Conservation (phyloP, 768 basidiomycete genomes). For the Auricularia sp. region DNA sequence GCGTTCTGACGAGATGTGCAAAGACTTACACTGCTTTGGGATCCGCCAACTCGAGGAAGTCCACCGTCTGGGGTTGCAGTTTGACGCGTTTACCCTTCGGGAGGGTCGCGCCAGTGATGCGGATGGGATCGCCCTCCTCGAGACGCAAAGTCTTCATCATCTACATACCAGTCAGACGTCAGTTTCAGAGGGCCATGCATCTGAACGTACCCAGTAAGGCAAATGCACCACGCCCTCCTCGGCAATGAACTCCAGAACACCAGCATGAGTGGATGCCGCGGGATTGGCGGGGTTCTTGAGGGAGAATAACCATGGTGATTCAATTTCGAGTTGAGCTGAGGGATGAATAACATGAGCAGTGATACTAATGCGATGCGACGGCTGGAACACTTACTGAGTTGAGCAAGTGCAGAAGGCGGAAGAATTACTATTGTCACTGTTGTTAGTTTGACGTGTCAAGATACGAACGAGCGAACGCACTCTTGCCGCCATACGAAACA, state of each 20-base stretch:
- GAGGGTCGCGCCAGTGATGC: conserved; percentile 78
- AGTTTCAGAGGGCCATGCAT: background rate
- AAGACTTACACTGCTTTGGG: conserved; percentile 87
- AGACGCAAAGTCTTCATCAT: conserved; percentile 97
- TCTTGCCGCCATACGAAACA: conserved; percentile 94
- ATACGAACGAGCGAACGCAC: conserved; percentile 40
- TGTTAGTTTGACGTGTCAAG: background rate
- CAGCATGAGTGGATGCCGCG: conserved; percentile 83
- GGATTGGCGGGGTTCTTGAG: conserved; percentile 82
- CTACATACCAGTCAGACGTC: conserved; percentile 13
- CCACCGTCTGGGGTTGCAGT: conserved; percentile 87
- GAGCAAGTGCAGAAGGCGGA: conserved; percentile 90
- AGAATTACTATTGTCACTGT: conserved; percentile 63
- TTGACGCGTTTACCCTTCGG: conserved; percentile 94
- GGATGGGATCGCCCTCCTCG: conserved; percentile 90
- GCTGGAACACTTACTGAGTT: conserved; percentile 39
- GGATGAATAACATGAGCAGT: background rate
- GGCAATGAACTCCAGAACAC: conserved; percentile 98
- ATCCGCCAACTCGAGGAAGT: conserved; percentile 95
- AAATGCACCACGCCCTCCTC: conserved; percentile 92
- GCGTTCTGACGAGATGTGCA: background rate
- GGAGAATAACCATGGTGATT: conserved; percentile 93
- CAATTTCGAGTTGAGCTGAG: conserved; percentile 68
- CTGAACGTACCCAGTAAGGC: conserved; percentile 69
- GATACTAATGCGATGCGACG: too few relatives aligned